These are phyloP conservation scores for Aeschynomene evenia DNA, from an alignment of 306 rosid species.

Conservation along the genomic window DNA sequence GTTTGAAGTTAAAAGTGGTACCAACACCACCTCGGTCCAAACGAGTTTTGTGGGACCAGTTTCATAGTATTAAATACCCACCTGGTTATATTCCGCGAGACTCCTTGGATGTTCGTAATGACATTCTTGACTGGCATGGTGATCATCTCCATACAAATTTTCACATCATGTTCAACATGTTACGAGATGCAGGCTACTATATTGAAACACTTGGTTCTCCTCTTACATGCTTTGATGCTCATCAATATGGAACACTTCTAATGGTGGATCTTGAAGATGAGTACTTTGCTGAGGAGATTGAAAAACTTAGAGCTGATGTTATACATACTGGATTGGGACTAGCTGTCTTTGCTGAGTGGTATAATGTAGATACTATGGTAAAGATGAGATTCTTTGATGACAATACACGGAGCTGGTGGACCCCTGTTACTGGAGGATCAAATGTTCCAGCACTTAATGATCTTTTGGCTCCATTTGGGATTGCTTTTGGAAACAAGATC, in stretches of 20 bases:
- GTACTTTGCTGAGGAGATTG: constrained; percentile 92
- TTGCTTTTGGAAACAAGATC: constrained; percentile 96
- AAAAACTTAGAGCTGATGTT: constrained; percentile 83
- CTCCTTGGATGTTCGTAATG: constrained; percentile 96
- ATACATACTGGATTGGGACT: constrained; percentile 83
- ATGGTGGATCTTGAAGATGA: constrained; percentile 98
- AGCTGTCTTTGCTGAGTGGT: constrained; percentile 95
- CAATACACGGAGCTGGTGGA: constrained; percentile 99
- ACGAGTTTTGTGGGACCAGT: constrained; percentile 96
- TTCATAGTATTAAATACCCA: constrained; percentile 92
- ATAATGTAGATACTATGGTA: constrained; percentile 94
- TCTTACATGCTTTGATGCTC: constrained; percentile 91
- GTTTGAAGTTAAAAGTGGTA: constrained; percentile 79
- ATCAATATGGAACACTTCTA: constrained; percentile 84
- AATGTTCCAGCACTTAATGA: constrained; percentile 91
- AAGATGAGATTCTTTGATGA: constrained; percentile 97
- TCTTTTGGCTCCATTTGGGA: constrained; percentile 91
- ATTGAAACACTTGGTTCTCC: constrained; percentile 96
- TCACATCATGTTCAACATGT: constrained; percentile 95
- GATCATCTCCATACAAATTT: constrained; percentile 96
- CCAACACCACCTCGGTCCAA: constrained; percentile 84
- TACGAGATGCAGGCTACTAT: constrained; percentile 86
- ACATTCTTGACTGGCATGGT: constrained; percentile 99
- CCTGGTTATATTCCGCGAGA: constrained; percentile 98
- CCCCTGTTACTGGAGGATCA: constrained; percentile 95